Conservation (phyloP, 306 rosid genomes). For the Quercus alba region DNA sequence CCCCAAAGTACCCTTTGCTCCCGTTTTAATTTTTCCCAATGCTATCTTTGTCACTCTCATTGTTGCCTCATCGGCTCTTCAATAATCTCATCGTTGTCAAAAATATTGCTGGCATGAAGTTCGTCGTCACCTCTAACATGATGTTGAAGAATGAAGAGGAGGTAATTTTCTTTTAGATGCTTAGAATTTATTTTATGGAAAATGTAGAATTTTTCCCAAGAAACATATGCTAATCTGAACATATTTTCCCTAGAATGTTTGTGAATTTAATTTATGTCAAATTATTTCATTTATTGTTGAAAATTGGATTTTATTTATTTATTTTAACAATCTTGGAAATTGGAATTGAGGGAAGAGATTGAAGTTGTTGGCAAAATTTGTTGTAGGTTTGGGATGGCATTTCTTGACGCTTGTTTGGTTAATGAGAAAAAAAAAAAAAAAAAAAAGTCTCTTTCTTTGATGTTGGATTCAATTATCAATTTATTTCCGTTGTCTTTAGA, state of each 20-base stretch:
- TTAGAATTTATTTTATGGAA: not conserved
- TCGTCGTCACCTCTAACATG: conserved; percentile 82
- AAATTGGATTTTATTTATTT: not conserved
- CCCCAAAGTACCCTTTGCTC: conserved; percentile 43
- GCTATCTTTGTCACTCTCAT: conserved; percentile 54
- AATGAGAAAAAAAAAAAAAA: too few species aligned
- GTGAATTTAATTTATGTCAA: too few species aligned
- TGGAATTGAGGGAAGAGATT: not conserved
- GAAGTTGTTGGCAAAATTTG: conserved; percentile 16
- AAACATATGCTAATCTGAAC: not conserved
- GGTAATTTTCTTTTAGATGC: conserved; percentile 22
- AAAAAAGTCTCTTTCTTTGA: too few species aligned
- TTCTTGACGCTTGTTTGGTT: conserved; percentile 12
- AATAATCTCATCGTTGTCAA: conserved; percentile 79
- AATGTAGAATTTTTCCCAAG: not conserved
- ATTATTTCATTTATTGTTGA: not conserved
- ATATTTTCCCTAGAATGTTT: too few species aligned
- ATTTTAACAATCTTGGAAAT: too few species aligned
- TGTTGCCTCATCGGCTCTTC: conserved; percentile 62
- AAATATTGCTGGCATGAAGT: conserved; percentile 84
- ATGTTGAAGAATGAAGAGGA: conserved; percentile 65
- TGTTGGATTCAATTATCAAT: too few species aligned
- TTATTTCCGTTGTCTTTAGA: too few species aligned
- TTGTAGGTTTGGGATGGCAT: conserved; percentile 66
- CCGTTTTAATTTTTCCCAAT: conserved; percentile 52